These are phyloP conservation scores for Poterioochromonas sp. DNA, from an alignment of 352 stramenopile genomes.

Conservation along the genomic window DNA sequence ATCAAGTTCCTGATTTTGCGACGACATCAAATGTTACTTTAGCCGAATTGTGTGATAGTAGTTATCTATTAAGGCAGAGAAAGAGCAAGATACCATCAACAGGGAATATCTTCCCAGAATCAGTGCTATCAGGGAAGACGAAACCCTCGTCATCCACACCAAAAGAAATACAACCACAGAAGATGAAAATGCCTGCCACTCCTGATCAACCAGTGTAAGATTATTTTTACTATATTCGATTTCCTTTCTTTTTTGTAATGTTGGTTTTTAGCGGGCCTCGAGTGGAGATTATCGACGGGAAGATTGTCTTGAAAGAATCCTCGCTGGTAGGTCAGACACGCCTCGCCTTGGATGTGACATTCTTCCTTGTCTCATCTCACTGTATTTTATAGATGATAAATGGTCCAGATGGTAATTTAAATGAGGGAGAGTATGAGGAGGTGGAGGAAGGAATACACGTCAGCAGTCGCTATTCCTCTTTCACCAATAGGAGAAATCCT, in stretches of 20 bases:
- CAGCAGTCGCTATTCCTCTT: not conserved
- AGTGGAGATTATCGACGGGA: constrained; percentile 19
- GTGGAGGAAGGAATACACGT: constrained; percentile 5
- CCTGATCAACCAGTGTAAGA: too few species aligned
- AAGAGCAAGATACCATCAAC: not conserved
- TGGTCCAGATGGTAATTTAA: not conserved
- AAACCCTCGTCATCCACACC: not conserved
- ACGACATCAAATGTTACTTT: not conserved
- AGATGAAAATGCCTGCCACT: too few species aligned
- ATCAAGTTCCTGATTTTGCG: not conserved
- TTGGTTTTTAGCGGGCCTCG: not conserved
- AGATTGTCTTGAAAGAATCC: constrained; percentile 22
- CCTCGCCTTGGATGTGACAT: too few species aligned
- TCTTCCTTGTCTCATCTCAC: too few species aligned
- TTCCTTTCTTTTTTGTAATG: too few species aligned
- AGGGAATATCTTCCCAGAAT: not conserved
- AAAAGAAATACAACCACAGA: too few species aligned
- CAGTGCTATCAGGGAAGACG: not conserved
- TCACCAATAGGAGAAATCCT: too few species aligned
- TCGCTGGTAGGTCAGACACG: too few species aligned
- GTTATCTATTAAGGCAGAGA: not conserved
- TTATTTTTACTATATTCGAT: too few species aligned
- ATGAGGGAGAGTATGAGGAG: constrained; percentile 4
- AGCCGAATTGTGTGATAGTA: not conserved
- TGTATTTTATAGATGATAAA: not conserved